A percentile compares a stretch with the other conserved stretches of the same genome.
Conservation (phyloP, 2,329 filamentous ascomycete species). For the Aspergillus quadrilineatus region DNA sequence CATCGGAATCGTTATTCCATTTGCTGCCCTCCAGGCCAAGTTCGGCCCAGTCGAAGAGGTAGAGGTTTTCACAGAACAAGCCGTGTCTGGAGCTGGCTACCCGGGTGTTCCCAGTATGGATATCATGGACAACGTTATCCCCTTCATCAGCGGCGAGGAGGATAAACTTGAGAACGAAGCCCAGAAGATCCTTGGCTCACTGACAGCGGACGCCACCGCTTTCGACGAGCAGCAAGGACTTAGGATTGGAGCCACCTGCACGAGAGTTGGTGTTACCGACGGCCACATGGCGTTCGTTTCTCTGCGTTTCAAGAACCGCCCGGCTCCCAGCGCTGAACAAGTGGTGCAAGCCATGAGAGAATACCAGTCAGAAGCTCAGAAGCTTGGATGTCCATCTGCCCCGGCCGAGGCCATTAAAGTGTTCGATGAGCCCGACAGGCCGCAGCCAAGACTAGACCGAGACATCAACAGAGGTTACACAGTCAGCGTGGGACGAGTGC, state of each 20-base stretch:
- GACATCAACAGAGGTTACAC: slow-evolving; percentile 84
- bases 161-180: slow-evolving; percentile 95
- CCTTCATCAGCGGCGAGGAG: slow-evolving; percentile 89
- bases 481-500: slow-evolving; percentile 82
- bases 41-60: slow-evolving; percentile 78
- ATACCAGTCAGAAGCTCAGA: slow-evolving; percentile 79
- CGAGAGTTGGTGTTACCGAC: slow-evolving; percentile 90
- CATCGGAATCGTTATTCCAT: slow-evolving; percentile 92
- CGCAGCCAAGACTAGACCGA: slow-evolving; percentile 86
- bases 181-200: slow-evolving; percentile 81
- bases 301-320: slow-evolving; percentile 73
- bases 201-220: slow-evolving; percentile 69
- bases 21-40: slow-evolving; percentile 80
- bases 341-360: slow-evolving; percentile 76
- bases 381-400: slow-evolving; percentile 81
- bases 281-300: slow-evolving; percentile 95
- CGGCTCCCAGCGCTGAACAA: slow-evolving; percentile 70
- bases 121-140: slow-evolving; percentile 92
- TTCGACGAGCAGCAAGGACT: slow-evolving; percentile 74
- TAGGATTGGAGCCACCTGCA: slow-evolving; percentile 82
- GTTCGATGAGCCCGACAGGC: slow-evolving; percentile 84
- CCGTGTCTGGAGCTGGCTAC: slow-evolving; percentile 81
- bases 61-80: slow-evolving; percentile 91
- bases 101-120: slow-evolving; percentile 79
- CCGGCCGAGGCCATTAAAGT: slow-evolving; percentile 79